These are phyloP conservation scores for Globisporangium acanthophoron DNA, from an alignment of 352 stramenopile genomes.

Conservation along the genomic window DNA sequence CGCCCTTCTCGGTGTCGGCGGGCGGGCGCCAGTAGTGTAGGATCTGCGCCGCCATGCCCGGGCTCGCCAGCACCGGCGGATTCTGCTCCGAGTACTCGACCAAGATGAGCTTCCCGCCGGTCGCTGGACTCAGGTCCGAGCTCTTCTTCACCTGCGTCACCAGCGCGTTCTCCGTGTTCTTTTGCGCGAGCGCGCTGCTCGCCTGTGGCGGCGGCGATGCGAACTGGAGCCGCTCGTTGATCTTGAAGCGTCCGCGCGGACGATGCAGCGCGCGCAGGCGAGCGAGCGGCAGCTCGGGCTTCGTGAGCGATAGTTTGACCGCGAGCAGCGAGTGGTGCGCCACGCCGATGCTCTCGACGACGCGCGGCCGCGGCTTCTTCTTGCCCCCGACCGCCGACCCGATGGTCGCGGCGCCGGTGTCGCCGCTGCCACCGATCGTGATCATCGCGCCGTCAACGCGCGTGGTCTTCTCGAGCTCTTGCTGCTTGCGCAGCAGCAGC, in stretches of 20 bases:
- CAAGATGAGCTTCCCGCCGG: neutral
- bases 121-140: conserved; percentile 66
- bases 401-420: conserved; percentile 55
- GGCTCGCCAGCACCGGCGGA: conserved; percentile 72
- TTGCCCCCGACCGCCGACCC: conserved; percentile 59
- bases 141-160: conserved; percentile 85
- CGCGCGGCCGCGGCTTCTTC: conserved; percentile 75
- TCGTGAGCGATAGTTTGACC: conserved; percentile 39
- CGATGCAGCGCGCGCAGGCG: conserved; percentile 82
- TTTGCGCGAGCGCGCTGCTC: conserved; percentile 18
- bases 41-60: conserved; percentile 77
- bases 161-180: conserved; percentile 60
- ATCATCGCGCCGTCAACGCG: conserved; percentile 75
- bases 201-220: conserved; percentile 24
- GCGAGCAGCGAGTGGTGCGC: conserved; percentile 80
- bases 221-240: conserved; percentile 69
- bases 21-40: conserved; percentile 80
- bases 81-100: conserved; percentile 3
- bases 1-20: conserved; percentile 10
- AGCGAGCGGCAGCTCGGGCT: conserved; percentile 66
- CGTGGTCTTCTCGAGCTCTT: conserved; percentile 67
- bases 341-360: conserved; percentile 80
- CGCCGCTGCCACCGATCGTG: conserved; percentile 41
- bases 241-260: conserved; percentile 83
- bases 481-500: conserved; percentile 62